These are phyloP conservation scores for Stenogyne calaminthoides DNA, from an alignment of 305 asterid species.

Conservation along the genomic window DNA sequence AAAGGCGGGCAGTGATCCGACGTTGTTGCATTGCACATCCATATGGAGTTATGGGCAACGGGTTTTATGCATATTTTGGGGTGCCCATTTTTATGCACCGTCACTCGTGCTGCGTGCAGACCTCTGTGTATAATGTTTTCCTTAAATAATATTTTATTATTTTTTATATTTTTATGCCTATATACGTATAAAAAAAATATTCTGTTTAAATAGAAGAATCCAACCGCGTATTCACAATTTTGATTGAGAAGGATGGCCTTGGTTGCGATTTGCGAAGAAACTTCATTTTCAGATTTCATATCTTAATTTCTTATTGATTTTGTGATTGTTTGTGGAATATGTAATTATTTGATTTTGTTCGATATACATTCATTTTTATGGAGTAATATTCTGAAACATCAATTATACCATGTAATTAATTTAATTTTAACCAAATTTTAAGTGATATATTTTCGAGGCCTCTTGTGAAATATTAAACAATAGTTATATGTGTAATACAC, in stretches of 20 bases:
- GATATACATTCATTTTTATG: too few relatives aligned
- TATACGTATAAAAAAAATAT: not conserved
- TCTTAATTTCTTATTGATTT: too few relatives aligned
- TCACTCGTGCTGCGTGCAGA: not conserved
- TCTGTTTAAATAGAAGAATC: not conserved
- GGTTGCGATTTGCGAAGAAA: not conserved
- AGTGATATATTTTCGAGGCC: too few relatives aligned
- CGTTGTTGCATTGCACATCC: not conserved
- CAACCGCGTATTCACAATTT: not conserved
- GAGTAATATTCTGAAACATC: too few relatives aligned
- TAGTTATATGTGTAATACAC: too few relatives aligned
- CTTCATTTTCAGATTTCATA: too few relatives aligned
- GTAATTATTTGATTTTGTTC: too few relatives aligned
- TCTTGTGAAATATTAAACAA: too few relatives aligned
- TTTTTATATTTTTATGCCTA: not conserved
- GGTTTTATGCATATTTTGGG: conserved; percentile 12
- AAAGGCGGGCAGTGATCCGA: not conserved
- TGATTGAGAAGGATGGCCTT: not conserved
- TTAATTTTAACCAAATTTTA: too few relatives aligned
- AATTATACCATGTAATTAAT: too few relatives aligned
- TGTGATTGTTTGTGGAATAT: too few relatives aligned
- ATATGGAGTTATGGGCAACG: conserved; percentile 13
- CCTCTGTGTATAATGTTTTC: not conserved
- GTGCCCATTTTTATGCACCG: not conserved
- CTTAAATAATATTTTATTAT: not conserved